A percentile compares a stretch with the other conserved stretches of the same genome.
phyloP scores from a whole-genome alignment of 1,284 basidiomycete species.

The Peniophora sp. region DNA sequence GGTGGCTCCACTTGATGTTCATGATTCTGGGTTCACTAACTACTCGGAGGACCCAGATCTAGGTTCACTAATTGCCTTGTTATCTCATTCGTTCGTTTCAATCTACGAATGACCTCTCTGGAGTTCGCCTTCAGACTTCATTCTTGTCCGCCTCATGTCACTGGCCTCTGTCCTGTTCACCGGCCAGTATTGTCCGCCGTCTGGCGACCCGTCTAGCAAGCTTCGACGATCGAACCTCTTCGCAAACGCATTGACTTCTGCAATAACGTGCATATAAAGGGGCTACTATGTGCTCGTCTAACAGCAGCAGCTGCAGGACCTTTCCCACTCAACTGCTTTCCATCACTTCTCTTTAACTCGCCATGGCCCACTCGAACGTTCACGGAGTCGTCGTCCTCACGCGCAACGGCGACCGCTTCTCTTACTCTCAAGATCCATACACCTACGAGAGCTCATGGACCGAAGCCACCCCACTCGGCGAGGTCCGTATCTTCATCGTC shows the following conservation, averaged over 20 bases:
- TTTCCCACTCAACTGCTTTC: constrained; percentile 2
- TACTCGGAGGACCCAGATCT: too few species aligned
- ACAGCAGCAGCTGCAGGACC: not conserved
- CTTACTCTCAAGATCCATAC: constrained; percentile 63
- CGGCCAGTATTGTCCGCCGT: not conserved
- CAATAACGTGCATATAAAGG: not conserved
- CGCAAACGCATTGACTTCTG: not conserved
- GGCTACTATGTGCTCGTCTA: not conserved
- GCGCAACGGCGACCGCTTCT: constrained; percentile 76
- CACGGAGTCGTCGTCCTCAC: constrained; percentile 77
- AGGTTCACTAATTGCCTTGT: too few species aligned
- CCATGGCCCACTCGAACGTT: constrained; percentile 52
- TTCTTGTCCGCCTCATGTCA: too few species aligned
- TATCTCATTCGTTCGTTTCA: too few species aligned
- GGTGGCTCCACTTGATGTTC: too few species aligned
- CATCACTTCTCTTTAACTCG: constrained; percentile 9
- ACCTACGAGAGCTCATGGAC: constrained; percentile 67
- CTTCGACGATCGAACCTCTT: not conserved
- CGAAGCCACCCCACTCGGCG: constrained; percentile 78
- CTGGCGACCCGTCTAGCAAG: not conserved
- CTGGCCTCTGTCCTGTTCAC: not conserved
- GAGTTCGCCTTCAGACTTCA: too few species aligned
- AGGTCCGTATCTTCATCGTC: constrained; percentile 34
- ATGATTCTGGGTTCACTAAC: too few species aligned
- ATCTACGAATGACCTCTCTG: too few species aligned